These are phyloP conservation scores for Diplodia corticola DNA, from an alignment of 2,329 filamentous ascomycete species.

Conservation along the genomic window DNA sequence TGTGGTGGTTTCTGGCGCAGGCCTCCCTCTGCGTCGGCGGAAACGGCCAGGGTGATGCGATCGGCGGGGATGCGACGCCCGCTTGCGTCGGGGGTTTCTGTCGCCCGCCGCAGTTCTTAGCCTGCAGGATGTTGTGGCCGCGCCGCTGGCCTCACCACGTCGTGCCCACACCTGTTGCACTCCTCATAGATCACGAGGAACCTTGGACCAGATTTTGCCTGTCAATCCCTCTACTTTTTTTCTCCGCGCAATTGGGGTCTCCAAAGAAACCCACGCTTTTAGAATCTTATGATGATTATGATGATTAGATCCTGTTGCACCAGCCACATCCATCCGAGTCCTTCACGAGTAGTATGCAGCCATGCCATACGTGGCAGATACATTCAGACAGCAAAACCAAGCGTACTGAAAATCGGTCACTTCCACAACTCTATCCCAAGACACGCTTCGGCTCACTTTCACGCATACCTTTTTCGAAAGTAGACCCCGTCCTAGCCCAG, in stretches of 20 bases:
- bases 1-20: not conserved
- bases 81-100: constrained; percentile 20
- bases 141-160: not conserved
- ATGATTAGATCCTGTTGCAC: too few relatives aligned
- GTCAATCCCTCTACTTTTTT: not conserved
- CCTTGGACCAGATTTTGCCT: not conserved
- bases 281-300: not conserved
- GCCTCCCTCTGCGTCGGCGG: constrained; percentile 5
- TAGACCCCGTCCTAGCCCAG: too few relatives aligned
- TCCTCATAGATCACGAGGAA: not conserved
- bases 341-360: too few relatives aligned
- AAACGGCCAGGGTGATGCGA: constrained; percentile 8
- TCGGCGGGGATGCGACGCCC: constrained; percentile 8
- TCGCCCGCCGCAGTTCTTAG: not conserved
- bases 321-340: too few relatives aligned
- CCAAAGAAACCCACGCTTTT: not conserved
- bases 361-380: too few relatives aligned
- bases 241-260: not conserved
- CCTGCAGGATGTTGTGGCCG: constrained; percentile 2
- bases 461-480: too few relatives aligned
- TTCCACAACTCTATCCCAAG: too few relatives aligned
- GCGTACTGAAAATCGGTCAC: too few relatives aligned
- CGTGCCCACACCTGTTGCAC: not conserved
- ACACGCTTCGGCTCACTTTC: too few relatives aligned
- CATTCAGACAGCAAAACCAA: too few relatives aligned